Conservation (phyloP, 2,329 filamentous ascomycete species). For the Hypoxylon sp. region DNA sequence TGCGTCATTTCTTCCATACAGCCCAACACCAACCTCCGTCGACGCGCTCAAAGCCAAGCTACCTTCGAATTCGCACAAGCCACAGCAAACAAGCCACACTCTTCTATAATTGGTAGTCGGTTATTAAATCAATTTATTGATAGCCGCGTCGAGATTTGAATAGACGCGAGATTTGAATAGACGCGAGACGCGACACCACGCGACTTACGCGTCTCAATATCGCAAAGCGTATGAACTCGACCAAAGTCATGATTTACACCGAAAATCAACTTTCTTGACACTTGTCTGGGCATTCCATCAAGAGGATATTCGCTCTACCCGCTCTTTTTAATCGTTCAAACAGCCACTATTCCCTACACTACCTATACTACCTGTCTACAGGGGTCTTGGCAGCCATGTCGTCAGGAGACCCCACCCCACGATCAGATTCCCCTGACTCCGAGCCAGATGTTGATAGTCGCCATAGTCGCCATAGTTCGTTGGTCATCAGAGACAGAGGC, state of each 20-base stretch:
- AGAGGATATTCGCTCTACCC: neutral
- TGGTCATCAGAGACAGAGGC: conserved; percentile 54
- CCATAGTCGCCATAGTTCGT: conserved; percentile 44
- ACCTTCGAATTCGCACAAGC: conserved; percentile 3
- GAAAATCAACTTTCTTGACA: conserved; percentile 6
- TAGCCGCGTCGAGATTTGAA: conserved; percentile 28
- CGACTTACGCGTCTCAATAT: conserved; percentile 37
- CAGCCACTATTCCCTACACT: conserved; percentile 4
- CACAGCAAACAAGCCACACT: conserved; percentile 18
- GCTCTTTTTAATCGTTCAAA: neutral
- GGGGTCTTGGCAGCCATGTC: conserved; percentile 40
- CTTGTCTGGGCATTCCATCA: neutral
- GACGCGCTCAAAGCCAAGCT: neutral
- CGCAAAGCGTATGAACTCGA: conserved; percentile 9
- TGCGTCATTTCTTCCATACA: neutral
- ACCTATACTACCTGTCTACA: neutral
- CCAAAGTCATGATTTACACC: conserved; percentile 4
- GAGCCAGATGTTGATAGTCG: conserved; percentile 38
- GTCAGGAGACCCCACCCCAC: conserved; percentile 44
- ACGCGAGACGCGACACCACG: conserved; percentile 36
- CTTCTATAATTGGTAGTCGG: too few species aligned
- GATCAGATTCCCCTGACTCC: conserved; percentile 44
- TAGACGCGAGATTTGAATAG: neutral
- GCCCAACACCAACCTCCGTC: neutral
- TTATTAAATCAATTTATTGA: conserved; percentile 37